These are phyloP conservation scores for Mycena rebaudengoi DNA, from an alignment of 768 basidiomycete species.

Conservation along the genomic window DNA sequence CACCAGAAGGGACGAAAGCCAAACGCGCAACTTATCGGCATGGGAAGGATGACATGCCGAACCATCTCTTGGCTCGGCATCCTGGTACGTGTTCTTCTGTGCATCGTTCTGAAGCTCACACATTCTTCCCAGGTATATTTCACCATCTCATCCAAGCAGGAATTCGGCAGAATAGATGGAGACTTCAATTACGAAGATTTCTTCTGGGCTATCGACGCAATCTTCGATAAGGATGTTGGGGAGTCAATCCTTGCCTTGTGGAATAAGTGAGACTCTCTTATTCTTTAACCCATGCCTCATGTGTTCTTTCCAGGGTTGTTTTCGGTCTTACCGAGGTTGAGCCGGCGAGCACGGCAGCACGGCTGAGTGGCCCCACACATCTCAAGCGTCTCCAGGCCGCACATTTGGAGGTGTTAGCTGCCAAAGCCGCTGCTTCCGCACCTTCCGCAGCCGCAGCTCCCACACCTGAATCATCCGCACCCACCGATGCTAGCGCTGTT, in stretches of 20 bases:
- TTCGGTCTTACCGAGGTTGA: background rate
- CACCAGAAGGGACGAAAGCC: slow-evolving; percentile 1
- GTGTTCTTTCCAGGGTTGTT: background rate
- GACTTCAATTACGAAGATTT: slow-evolving; percentile 6
- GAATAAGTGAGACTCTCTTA: background rate
- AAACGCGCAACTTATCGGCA: slow-evolving; percentile 1
- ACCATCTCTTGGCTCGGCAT: background rate
- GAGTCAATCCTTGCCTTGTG: background rate
- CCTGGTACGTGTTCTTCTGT: background rate
- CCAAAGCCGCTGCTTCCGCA: background rate
- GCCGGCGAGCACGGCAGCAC: background rate
- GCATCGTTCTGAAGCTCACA: no score
- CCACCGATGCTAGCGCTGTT: no score
- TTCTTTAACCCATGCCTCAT: background rate
- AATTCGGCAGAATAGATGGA: background rate
- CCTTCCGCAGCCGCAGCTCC: background rate
- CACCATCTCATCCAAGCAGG: background rate
- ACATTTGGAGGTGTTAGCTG: background rate
- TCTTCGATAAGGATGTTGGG: background rate
- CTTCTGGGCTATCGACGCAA: background rate
- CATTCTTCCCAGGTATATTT: background rate
- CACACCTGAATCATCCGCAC: no score
- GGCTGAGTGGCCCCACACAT: background rate
- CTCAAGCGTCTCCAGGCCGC: background rate
- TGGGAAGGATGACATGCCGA: background rate